These are phyloP conservation scores for Lasiosphaeria ovina DNA, from an alignment of 495 filamentous ascomycete genomes.

Conservation along the genomic window DNA sequence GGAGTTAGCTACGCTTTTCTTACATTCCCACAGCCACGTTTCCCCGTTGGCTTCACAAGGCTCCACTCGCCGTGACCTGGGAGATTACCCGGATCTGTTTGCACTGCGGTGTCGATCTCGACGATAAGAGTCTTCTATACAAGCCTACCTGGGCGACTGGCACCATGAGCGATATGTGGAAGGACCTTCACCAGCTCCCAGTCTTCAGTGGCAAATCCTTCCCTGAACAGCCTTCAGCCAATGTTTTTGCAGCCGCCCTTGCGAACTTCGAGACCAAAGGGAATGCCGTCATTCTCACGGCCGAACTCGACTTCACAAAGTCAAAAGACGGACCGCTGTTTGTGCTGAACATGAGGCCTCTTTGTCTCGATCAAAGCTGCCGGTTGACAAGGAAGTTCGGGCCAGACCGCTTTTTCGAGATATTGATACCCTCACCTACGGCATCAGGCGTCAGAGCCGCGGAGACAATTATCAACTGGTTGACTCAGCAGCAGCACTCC, in stretches of 20 bases:
- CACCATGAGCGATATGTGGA: constrained; percentile 32
- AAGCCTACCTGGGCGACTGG: constrained; percentile 37
- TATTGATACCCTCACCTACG: constrained; percentile 37
- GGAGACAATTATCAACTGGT: constrained; percentile 42
- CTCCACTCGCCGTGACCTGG: constrained; percentile 46
- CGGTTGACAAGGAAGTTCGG: constrained; percentile 48
- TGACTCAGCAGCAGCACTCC: constrained; percentile 34
- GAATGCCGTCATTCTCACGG: constrained; percentile 37
- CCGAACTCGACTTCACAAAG: constrained; percentile 32
- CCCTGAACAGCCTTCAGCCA: constrained; percentile 35
- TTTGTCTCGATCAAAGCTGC: constrained; percentile 41
- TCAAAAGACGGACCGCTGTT: constrained; percentile 35
- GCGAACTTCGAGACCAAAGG: constrained; percentile 31
- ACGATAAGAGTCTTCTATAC: constrained; percentile 31
- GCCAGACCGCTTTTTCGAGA: constrained; percentile 46
- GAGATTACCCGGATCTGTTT: constrained; percentile 44
- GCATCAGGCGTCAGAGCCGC: constrained; percentile 10
- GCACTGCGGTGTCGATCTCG: constrained; percentile 39
- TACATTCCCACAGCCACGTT: constrained; percentile 31
- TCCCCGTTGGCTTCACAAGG: constrained; percentile 34
- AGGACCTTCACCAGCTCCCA: constrained; percentile 29
- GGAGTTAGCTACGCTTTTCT: constrained; percentile 1
- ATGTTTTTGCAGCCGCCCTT: constrained; percentile 38
- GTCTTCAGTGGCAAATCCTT: constrained; percentile 40
- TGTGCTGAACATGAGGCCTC: constrained; percentile 36